Evolutionary conservation across 371 early-diverging fungal species (phyloP), one percentile per base, ranked within the genome.

Genomic region (Catenaria anguillulae): DNA sequence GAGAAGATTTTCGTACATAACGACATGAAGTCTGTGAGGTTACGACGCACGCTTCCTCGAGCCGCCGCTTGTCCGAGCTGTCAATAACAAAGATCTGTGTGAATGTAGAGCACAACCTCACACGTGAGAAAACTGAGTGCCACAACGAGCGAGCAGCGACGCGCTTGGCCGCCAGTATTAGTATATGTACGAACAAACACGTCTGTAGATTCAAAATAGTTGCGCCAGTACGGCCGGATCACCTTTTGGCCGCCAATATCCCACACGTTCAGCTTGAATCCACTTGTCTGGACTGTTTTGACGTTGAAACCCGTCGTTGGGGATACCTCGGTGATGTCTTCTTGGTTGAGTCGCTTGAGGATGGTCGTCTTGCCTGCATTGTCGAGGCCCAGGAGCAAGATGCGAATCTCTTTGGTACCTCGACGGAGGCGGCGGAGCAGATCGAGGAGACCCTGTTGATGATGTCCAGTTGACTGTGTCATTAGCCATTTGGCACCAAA

Each of bases 361-460:
- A 86, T 69, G 46, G 81, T 75, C 8, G 82, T 84, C 68, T 86
- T 86, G 45, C 86, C 86, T 19, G 84, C 79, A 69, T 83, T 82
- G 70, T 85, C 84, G 50, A 81, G 70, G 6, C 85, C 86, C 37
- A 86, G 74, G 54, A 86, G 81, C 10, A 86, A 71, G 60, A 86
- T 76, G 10, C 77, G 73, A 31, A 83, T 65, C 52, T 81, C 78
- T 34, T 70, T 72, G 50, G 73, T 71, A 17, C 63, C 33, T 43
- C 67, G 63, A 17, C 60, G 61, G 26, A 75, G 72, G 31, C 63
- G 62, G 46, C 73, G 63, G n/a, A 75, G 67, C 36, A 75, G 66
- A 19, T 70, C 62, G n/a, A 75, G 60, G 56, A 75, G 69, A 23
- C 75, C 75, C 75, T 68, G n/a, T 31, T n/a, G n/a, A 52, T 52